Conservation (phyloP, 805 yeast genomes). For the Pichia eremophila region DNA sequence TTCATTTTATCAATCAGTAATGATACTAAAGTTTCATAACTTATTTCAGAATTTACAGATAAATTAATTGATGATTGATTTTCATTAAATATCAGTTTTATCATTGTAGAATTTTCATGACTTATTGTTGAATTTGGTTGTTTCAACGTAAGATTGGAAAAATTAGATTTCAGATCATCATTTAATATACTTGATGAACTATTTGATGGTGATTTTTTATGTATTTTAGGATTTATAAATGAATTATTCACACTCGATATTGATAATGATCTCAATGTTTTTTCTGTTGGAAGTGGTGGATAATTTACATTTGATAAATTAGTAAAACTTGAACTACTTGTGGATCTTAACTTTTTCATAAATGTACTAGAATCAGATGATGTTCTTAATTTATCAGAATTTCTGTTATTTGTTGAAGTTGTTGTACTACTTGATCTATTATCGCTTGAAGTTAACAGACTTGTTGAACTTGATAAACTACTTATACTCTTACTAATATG, state of each 20-base stretch:
- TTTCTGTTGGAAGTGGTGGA: slow-evolving; percentile 22
- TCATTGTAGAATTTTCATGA: slow-evolving; percentile 14
- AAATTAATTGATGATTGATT: slow-evolving; percentile 50
- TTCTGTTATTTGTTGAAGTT: slow-evolving; percentile 10
- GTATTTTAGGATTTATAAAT: background rate
- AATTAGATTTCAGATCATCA: slow-evolving; percentile 1
- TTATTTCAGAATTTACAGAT: slow-evolving; percentile 37
- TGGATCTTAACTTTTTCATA: slow-evolving; percentile 20
- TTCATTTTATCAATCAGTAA: slow-evolving; percentile 42
- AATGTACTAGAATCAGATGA: slow-evolving; percentile 18
- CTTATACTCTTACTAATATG: slow-evolving; percentile 7
- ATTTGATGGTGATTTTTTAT: slow-evolving; percentile 8
- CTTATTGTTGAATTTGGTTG: background rate
- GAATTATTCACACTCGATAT: slow-evolving; percentile 7
- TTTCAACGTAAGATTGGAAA: slow-evolving; percentile 13
- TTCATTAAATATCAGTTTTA: slow-evolving; percentile 28
- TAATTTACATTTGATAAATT: slow-evolving; percentile 10
- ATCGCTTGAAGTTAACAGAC: slow-evolving; percentile 6
- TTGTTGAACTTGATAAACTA: slow-evolving; percentile 4
- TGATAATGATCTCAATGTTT: slow-evolving; percentile 26
- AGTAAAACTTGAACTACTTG: slow-evolving; percentile 18
- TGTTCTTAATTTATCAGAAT: slow-evolving; percentile 15
- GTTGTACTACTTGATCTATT: slow-evolving; percentile 11
- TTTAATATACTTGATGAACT: background rate
- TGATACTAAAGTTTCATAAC: slow-evolving; percentile 26